Evolutionary conservation across 2,329 filamentous ascomycete genomes (phyloP).

Genomic region (Colletotrichum sp.): DNA sequence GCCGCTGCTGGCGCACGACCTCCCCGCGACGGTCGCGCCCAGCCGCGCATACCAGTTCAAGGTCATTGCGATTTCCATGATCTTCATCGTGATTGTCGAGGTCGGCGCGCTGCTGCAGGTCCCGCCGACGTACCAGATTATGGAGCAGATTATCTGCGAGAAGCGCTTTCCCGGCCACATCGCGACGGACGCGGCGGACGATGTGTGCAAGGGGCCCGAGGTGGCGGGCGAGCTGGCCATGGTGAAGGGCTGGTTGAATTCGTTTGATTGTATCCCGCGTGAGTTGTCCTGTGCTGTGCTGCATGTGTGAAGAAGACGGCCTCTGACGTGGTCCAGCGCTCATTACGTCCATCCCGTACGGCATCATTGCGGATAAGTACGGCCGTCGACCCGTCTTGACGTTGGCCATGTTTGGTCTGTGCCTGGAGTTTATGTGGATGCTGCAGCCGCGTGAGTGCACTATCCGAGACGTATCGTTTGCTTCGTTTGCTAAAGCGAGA

Average conservation of each 20-base stretch:
- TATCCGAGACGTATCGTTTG: not conserved
- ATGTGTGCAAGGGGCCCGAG: conserved; percentile 51
- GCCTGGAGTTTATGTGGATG: conserved; percentile 31
- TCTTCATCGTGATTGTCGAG: conserved; percentile 48
- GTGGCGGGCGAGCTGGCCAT: conserved; percentile 59
- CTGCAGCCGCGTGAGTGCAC: conserved; percentile 34
- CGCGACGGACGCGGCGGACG: conserved; percentile 37
- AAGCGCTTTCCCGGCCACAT: conserved; percentile 47
- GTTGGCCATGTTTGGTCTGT: conserved; percentile 35
- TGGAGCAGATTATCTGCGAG: conserved; percentile 60
- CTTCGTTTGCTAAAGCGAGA: conserved; percentile 23
- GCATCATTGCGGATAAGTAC: conserved; percentile 51
- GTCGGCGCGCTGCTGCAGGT: conserved; percentile 41
- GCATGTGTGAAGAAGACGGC: not conserved
- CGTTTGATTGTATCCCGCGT: conserved; percentile 53
- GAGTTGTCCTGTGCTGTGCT: conserved; percentile 20
- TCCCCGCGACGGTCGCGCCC: conserved; percentile 23
- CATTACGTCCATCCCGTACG: conserved; percentile 49
- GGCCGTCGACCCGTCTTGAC: conserved; percentile 47
- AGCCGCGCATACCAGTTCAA: conserved; percentile 29
- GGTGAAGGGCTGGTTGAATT: conserved; percentile 50
- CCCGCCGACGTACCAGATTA: conserved; percentile 52
- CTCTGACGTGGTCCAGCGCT: conserved; percentile 32
- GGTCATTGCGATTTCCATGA: conserved; percentile 35
- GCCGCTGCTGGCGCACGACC: conserved; percentile 19